Conservation (phyloP, 345 rosid species). For the Laguncularia racemosa region DNA sequence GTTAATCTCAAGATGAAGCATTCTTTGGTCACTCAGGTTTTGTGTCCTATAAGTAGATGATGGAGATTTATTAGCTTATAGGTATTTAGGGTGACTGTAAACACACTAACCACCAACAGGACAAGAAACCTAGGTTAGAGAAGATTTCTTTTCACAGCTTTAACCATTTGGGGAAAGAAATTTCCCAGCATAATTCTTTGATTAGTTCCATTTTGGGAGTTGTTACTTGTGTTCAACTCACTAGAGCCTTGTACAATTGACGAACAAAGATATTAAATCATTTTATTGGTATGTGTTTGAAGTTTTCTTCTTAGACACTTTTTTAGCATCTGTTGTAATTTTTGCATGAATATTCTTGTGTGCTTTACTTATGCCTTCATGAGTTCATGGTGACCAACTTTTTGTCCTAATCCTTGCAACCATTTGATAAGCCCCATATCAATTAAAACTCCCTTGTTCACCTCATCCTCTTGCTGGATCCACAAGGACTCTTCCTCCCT, state of each 20-base stretch:
- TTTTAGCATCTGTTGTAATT: no score
- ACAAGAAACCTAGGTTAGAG: constrained; percentile 2
- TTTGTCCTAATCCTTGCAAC: no score
- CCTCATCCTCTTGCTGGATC: no score
- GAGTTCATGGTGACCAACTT: no score
- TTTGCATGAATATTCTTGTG: no score
- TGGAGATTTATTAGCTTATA: constrained; percentile 5
- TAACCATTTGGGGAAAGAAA: constrained; percentile 1
- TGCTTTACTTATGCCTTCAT: no score
- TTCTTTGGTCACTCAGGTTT: constrained; percentile 8
- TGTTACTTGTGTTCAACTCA: constrained; percentile 3
- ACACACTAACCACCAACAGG: constrained; percentile 8
- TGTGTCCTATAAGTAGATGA: constrained; percentile 1
- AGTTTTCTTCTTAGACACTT: no score
- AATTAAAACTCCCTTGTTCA: no score
- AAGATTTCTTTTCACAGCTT: constrained; percentile 8
- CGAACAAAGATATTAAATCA: background rate
- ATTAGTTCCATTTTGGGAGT: background rate
- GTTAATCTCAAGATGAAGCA: constrained; percentile 3
- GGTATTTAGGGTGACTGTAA: constrained; percentile 6
- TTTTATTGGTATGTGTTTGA: background rate
- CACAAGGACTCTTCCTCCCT: no score
- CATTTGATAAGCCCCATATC: no score
- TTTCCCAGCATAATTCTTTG: background rate
- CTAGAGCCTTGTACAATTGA: constrained; percentile 1